Conservation (phyloP, 2,329 filamentous ascomycete genomes). For the Pleoardoris graminearum region DNA sequence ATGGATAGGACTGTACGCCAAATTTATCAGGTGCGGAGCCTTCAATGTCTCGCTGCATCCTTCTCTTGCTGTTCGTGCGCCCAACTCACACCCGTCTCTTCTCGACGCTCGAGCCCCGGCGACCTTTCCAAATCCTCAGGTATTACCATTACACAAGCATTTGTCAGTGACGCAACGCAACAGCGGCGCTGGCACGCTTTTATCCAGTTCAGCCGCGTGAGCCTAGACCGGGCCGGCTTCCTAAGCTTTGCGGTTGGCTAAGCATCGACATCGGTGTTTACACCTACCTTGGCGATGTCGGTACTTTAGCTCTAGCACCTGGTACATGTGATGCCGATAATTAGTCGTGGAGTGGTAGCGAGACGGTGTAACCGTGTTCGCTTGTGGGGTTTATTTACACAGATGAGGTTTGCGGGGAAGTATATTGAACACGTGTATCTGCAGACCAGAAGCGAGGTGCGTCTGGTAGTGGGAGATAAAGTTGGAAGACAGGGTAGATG, state of each 20-base stretch:
- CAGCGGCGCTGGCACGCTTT: slow-evolving; percentile 9
- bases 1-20: neutral
- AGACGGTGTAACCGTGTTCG: slow-evolving; percentile 5
- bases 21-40: neutral
- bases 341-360: neutral
- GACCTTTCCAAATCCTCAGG: neutral
- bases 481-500: neutral
- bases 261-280: slow-evolving; percentile 10
- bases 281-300: slow-evolving; percentile 3
- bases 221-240: slow-evolving; percentile 17
- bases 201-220: slow-evolving; percentile 24
- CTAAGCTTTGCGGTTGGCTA: slow-evolving; percentile 9
- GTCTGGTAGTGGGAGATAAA: neutral
- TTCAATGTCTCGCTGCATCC: neutral
- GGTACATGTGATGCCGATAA: slow-evolving; percentile 3
- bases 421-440: neutral
- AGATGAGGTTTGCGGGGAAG: neutral
- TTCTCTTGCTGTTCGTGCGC: neutral
- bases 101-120: neutral
- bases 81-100: neutral
- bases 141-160: slow-evolving; percentile 4
- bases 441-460: neutral
- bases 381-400: slow-evolving; percentile 4
- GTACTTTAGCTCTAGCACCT: neutral
- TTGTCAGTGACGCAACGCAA: neutral